A percentile compares a stretch with the other conserved stretches of the same genome.
Conservation (phyloP, 768 basidiomycete species). For the Leucocoprinus leucothites region DNA sequence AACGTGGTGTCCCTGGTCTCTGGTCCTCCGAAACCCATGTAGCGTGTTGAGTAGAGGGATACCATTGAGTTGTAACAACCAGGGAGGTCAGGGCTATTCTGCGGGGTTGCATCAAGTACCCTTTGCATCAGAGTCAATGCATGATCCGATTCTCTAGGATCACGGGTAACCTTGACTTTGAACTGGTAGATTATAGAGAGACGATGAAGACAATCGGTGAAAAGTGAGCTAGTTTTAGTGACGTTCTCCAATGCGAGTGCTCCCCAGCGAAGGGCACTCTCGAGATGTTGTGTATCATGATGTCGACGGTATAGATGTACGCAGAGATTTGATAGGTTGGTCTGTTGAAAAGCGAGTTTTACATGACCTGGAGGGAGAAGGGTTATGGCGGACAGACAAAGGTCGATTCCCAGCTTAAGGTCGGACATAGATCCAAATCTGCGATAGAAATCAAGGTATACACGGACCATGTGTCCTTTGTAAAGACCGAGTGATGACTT, state of each 20-base stretch:
- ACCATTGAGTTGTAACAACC: neutral
- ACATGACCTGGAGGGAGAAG: neutral
- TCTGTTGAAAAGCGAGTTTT: neutral
- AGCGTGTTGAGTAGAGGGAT: neutral
- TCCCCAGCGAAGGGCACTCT: neutral
- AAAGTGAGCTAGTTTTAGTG: neutral
- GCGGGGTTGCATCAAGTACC: neutral
- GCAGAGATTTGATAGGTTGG: neutral
- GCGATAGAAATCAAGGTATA: neutral
- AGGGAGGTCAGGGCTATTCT: neutral
- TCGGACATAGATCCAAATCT: neutral
- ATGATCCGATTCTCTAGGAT: neutral
- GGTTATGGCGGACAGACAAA: neutral
- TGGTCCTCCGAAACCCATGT: constrained; percentile 1
- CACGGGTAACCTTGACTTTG: neutral
- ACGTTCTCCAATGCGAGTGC: neutral
- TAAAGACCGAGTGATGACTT: neutral
- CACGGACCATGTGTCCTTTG: neutral
- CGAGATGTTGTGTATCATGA: neutral
- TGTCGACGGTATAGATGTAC: neutral
- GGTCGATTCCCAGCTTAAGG: neutral
- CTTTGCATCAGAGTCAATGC: neutral
- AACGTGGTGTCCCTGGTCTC: neutral
- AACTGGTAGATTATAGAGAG: neutral
- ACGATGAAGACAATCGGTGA: neutral